Evolutionary conservation across 805 yeast species (phyloP).

Genomic region (Wickerhamiella australiensis): DNA sequence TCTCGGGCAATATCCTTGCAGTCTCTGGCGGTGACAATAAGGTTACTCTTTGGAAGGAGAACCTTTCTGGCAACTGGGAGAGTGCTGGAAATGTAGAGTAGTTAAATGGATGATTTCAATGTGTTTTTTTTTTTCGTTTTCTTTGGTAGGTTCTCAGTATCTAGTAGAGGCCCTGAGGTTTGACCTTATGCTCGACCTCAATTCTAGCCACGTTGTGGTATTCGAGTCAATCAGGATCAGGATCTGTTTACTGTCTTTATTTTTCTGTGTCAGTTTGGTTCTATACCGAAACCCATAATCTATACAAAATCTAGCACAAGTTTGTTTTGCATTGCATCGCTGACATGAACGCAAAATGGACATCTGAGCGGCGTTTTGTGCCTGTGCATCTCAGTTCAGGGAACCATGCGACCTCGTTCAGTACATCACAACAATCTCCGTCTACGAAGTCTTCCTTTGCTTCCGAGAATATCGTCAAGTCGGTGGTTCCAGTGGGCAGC

Average conservation of each 20-base stretch:
- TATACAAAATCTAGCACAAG: no score
- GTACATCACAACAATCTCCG: constrained; percentile 10
- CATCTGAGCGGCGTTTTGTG: constrained; percentile 19
- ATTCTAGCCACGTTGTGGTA: no score
- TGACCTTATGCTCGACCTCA: no score
- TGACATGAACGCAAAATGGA: constrained; percentile 9
- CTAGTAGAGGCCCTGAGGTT: no score
- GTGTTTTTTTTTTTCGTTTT: background rate
- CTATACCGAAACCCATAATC: no score
- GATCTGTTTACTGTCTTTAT: no score
- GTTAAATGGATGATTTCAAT: constrained; percentile 31
- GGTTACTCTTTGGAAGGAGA: constrained; percentile 94
- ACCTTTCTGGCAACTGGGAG: constrained; percentile 88
- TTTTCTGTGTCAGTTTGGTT: no score
- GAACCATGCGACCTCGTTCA: constrained; percentile 6
- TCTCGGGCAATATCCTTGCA: constrained; percentile 90
- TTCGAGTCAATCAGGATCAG: no score
- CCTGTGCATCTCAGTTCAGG: constrained; percentile 21
- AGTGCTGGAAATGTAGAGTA: constrained; percentile 84
- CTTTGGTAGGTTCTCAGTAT: no score
- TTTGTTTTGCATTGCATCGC: constrained; percentile 1
- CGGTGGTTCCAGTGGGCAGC: constrained; percentile 8
- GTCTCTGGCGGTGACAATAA: constrained; percentile 93
- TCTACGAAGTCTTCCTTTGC: constrained; percentile 3
- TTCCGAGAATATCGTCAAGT: constrained; percentile 2